phyloP scores from a whole-genome alignment of 2,329 filamentous ascomycete genomes.

The Lasiodiplodia gonubiensis region DNA sequence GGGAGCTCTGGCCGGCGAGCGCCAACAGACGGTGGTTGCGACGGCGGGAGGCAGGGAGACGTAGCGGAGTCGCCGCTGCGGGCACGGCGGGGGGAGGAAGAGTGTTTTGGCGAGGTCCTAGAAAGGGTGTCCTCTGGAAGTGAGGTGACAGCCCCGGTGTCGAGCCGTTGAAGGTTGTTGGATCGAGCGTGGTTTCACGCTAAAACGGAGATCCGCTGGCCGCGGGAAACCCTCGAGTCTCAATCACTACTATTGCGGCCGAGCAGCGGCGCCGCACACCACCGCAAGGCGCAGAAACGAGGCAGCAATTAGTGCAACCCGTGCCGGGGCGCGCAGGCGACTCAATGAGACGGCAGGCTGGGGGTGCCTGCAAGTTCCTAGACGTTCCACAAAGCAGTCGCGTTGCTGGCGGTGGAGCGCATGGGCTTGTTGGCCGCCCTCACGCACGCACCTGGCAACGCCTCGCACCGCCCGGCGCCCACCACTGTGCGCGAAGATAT shows the following conservation, averaged over 20 bases:
- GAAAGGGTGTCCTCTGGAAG: conserved; percentile 22
- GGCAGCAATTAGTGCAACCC: neutral
- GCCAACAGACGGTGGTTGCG: conserved; percentile 25
- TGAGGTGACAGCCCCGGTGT: conserved; percentile 24
- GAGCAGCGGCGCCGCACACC: neutral
- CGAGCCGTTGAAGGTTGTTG: conserved; percentile 25
- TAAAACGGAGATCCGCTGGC: conserved; percentile 25
- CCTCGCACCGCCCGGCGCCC: conserved; percentile 1
- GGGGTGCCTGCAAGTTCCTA: neutral
- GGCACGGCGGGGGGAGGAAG: conserved; percentile 16
- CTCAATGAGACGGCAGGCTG: conserved; percentile 1
- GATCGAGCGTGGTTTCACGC: conserved; percentile 25
- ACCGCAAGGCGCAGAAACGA: neutral
- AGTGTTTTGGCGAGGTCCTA: conserved; percentile 17
- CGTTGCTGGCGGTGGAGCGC: neutral
- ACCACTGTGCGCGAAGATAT: no score
- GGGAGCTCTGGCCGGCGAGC: conserved; percentile 27
- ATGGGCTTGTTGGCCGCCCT: neutral
- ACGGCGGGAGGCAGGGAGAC: conserved; percentile 18
- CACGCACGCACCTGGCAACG: no score
- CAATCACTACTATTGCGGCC: conserved; percentile 5
- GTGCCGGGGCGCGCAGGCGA: conserved; percentile 1
- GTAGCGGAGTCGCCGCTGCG: conserved; percentile 14
- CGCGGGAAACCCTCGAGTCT: conserved; percentile 15
- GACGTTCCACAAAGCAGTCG: conserved; percentile 16